Base-by-base conservation (phyloP, 1,284 basidiomycete species). In the Sanghuangporus sanghuang region DNA sequence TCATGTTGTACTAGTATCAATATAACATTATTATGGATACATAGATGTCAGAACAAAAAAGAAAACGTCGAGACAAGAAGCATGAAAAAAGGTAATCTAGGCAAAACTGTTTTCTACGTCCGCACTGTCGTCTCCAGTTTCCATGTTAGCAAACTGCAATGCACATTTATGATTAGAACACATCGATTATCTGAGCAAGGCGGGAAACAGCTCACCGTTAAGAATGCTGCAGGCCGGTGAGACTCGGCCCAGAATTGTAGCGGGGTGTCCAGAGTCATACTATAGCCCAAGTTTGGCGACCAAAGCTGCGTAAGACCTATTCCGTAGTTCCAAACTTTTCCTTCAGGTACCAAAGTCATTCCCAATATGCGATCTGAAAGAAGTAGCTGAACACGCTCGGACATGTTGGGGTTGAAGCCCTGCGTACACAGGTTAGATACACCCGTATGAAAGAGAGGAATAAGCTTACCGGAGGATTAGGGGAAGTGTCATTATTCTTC, bases 351-450 rank as follows among this genome's bases (percentile, higher is more conserved):
- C 8, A 96, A 77, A 1, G 93, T 95, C 89, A 94, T 93, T 40
- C 92, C 93, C 14, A 96, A 81, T 67, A 97, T 89, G 67, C 95
- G 90, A 75, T 99, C 97, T 23, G 94, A 97, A 21, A 99, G 81
- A 66, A 99, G 80, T 48, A 99, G 81, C 76, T 99, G 97, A 32
- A 97, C 95, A 39, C 94, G 87, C 74, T 97, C 96, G 2, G 95
- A 96, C 96, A 98, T 98, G 69, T 92, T 94, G 32, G 95, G 91
- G 74, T 96, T 98, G 81, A 96, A 99, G 50, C 95, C 95, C 76
- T 86, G 63, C 35, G 60, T 9, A 59, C 21, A 64, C 57, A 40
- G 63, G 71, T 9, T 73, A 63, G 54, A 70, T 57, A 61, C 38
- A 42, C 32, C 54, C 58, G 38, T 12, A 55, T 36, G 38, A 65